Conservation (phyloP, 2,329 filamentous ascomycete genomes). For the Gliomastix tumulicola region DNA sequence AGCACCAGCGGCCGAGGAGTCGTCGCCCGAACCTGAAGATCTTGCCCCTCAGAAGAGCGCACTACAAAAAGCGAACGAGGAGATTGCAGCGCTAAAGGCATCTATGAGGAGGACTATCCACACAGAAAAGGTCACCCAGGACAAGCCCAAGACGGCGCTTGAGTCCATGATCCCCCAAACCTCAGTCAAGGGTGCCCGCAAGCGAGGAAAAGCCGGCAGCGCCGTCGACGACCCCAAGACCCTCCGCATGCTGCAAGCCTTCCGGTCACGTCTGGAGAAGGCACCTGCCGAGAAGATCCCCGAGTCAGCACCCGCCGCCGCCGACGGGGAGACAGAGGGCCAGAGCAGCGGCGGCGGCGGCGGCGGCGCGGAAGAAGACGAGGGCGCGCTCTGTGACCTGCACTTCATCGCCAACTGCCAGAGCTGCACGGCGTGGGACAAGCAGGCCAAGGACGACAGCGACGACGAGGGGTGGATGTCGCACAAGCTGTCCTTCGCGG, state of each 20-base stretch:
- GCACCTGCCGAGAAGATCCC: slow-evolving; percentile 33
- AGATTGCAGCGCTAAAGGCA: slow-evolving; percentile 73
- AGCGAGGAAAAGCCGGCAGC: slow-evolving; percentile 48
- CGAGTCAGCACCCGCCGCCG: slow-evolving; percentile 19
- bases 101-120: slow-evolving; percentile 67
- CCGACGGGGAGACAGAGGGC: slow-evolving; percentile 12
- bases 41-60: slow-evolving; percentile 34
- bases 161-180: slow-evolving; percentile 70
- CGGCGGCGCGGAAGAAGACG: slow-evolving; percentile 42
- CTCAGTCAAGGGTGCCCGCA: slow-evolving; percentile 59
- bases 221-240: slow-evolving; percentile 55
- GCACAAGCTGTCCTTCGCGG: slow-evolving; percentile 78
- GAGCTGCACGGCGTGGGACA: slow-evolving; percentile 81
- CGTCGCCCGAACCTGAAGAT: slow-evolving; percentile 15
- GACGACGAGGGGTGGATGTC: slow-evolving; percentile 75
- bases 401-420: slow-evolving; percentile 96
- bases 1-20: slow-evolving; percentile 7
- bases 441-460: slow-evolving; percentile 50
- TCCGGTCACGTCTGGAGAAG: slow-evolving; percentile 68
- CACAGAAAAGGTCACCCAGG: slow-evolving; percentile 41
- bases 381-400: slow-evolving; percentile 76
- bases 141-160: slow-evolving; percentile 51
- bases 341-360: slow-evolving; percentile 8
- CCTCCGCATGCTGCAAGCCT: slow-evolving; percentile 68
- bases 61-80: slow-evolving; percentile 67